Percentiles rank a stretch among this genome's conserved stretches.
phyloP scores from a whole-genome alignment of 352 stramenopile genomes.

The Halophytophthora batemanensis region DNA sequence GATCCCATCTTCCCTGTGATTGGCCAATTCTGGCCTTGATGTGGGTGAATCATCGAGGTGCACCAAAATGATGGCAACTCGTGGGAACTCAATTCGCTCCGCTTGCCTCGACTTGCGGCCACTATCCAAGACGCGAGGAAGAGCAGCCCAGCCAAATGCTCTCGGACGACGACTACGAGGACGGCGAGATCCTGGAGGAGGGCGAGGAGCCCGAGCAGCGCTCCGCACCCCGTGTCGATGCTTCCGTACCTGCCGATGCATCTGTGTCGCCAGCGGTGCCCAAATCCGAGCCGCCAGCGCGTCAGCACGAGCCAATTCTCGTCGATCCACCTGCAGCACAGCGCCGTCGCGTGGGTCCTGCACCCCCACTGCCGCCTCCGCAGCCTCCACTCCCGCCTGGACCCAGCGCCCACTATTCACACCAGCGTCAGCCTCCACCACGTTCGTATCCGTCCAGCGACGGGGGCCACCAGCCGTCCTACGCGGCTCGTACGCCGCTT shows the following conservation, averaged over 20 bases:
- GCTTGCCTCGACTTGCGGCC: not conserved
- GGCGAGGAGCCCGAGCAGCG: slow-evolving; percentile 37
- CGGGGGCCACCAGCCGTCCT: slow-evolving; percentile 4
- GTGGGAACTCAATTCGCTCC: no score
- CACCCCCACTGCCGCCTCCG: not conserved
- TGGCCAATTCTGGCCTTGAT: no score
- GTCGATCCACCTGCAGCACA: not conserved
- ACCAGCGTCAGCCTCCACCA: slow-evolving; percentile 17
- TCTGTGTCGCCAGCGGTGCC: not conserved
- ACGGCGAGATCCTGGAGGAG: slow-evolving; percentile 74
- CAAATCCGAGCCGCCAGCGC: slow-evolving; percentile 1
- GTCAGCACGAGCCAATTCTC: slow-evolving; percentile 1
- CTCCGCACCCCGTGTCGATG: not conserved
- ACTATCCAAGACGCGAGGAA: not conserved
- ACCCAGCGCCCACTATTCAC: slow-evolving; percentile 8
- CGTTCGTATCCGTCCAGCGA: slow-evolving; percentile 1
- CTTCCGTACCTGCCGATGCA: not conserved
- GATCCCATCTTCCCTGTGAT: no score
- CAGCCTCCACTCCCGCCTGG: slow-evolving; percentile 7
- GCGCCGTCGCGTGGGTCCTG: not conserved
- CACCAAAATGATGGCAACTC: no score
- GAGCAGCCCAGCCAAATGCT: slow-evolving; percentile 8
- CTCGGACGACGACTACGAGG: slow-evolving; percentile 53
- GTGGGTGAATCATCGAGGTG: no score
- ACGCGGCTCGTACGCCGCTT: slow-evolving; percentile 15